Conservation (phyloP, 257 asterid species). For the Forsythia viridissima region DNA sequence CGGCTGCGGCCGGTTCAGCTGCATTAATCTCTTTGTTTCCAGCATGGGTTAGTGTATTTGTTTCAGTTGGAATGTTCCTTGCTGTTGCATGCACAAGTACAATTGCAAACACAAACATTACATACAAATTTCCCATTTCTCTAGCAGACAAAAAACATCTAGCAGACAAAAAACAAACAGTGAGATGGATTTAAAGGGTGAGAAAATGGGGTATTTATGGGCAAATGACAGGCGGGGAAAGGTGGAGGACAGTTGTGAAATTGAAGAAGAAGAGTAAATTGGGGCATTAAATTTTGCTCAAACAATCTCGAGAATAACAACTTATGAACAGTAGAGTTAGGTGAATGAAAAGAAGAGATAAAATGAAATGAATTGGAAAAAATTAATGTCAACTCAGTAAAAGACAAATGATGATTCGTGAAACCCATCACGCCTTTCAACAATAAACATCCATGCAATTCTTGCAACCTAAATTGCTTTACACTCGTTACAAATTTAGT, state of each 20-base stretch:
- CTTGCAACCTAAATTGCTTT: slow-evolving; percentile 19
- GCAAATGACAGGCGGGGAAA: slow-evolving; percentile 5
- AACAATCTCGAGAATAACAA: slow-evolving; percentile 47
- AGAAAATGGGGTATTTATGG: slow-evolving; percentile 23
- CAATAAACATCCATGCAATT: slow-evolving; percentile 26
- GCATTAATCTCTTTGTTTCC: slow-evolving; percentile 29
- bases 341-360: slow-evolving; percentile 41
- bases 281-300: slow-evolving; percentile 26
- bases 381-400: slow-evolving; percentile 22
- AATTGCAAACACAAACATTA: slow-evolving; percentile 29
- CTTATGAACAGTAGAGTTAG: slow-evolving; percentile 30
- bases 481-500: slow-evolving; percentile 33
- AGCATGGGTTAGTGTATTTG: slow-evolving; percentile 23
- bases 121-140: slow-evolving; percentile 38
- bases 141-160: neutral
- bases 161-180: neutral
- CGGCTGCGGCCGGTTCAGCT: slow-evolving; percentile 16
- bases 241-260: slow-evolving; percentile 42
- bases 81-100: slow-evolving; percentile 42
- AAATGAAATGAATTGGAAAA: slow-evolving; percentile 12
- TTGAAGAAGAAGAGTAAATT: slow-evolving; percentile 35
- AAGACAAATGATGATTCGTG: neutral
- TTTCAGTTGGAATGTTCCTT: slow-evolving; percentile 40
- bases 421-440: neutral
- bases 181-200: neutral